Conservation (phyloP, 1,284 basidiomycete genomes). For the Naganishia albida region DNA sequence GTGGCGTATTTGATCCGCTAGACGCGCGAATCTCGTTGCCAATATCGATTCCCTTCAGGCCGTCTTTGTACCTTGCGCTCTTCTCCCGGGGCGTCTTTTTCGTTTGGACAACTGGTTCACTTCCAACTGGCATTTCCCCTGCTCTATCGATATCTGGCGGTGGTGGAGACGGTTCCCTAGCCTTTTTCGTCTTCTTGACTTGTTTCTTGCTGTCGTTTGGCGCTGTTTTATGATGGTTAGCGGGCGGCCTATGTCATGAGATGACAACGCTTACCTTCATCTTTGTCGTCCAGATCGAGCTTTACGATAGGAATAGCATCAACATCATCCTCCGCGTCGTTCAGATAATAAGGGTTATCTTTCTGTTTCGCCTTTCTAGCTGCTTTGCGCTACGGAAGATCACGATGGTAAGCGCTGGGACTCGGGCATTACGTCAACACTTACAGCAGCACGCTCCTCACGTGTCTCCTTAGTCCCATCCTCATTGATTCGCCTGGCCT, state of each 20-base stretch:
- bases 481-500: constrained; percentile 36
- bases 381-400: constrained; percentile 63
- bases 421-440: constrained; percentile 33
- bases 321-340: constrained; percentile 60
- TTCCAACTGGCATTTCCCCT: constrained; percentile 79
- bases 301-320: constrained; percentile 79
- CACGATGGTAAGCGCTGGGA: constrained; percentile 20
- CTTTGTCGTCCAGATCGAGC: constrained; percentile 59
- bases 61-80: constrained; percentile 8
- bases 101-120: constrained; percentile 17
- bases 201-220: constrained; percentile 16
- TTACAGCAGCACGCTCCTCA: constrained; percentile 48
- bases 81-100: constrained; percentile 10
- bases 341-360: constrained; percentile 86
- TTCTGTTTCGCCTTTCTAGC: constrained; percentile 70
- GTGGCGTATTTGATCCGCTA: background rate
- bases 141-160: constrained; percentile 64
- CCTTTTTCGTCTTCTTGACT: constrained; percentile 34
- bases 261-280: constrained; percentile 41
- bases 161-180: constrained; percentile 36
- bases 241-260: background rate
- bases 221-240: background rate
- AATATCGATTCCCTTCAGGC: constrained; percentile 30
- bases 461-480: constrained; percentile 45
- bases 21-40: constrained; percentile 30